Evolutionary conservation across 2,329 filamentous ascomycete species (phyloP), one percentile per base, ranked within the genome.

Genomic region (Colletotrichum cuscutae): DNA sequence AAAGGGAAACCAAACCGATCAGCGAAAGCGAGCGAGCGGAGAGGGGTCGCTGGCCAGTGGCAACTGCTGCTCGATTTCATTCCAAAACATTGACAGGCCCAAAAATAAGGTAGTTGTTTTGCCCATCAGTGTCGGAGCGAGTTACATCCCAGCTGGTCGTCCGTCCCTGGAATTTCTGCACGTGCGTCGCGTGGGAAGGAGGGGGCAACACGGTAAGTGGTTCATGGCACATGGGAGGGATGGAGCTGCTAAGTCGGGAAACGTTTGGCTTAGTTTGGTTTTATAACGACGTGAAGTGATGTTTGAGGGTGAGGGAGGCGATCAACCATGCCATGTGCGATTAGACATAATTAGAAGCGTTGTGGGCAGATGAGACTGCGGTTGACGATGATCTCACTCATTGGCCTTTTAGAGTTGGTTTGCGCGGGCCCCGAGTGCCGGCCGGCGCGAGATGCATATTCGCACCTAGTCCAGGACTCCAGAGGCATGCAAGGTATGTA

Each of bases 1-100:
- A 26, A 56, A 64, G n/a, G 49, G 59, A 68, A 64, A 24, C n/a
- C 35, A 65, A 69, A 37, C 37, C 19, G 26, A 59, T 54, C 28
- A 54, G 54, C 54, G 19, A 42, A 12, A 26, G 24, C 28, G 61
- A 35, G 42, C 42, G 42, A 52, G 42, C 46, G 52, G 42, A 37
- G 35, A 54, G 28, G 54, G 53, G 53, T 24, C 35, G 24, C 42
- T 46, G 28, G n/a, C 26, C 28, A n/a, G 46, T 26, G 35, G 35
- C 35, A 37, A 37, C 35, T 37, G 35, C 35, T 37, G 15, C 15
- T 49, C 67, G 13, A 37, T 46, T 46, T 46, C 8, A 19, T 46
- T 46, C 60, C 35, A 37, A 58, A 59, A 59, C 61, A 30, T 65
- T 46, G 53, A 49, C 60, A 58, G 53, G 22, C 15, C 35, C 52